Conservation (phyloP, 2,329 filamentous ascomycete species). For the Curvularia sp. region DNA sequence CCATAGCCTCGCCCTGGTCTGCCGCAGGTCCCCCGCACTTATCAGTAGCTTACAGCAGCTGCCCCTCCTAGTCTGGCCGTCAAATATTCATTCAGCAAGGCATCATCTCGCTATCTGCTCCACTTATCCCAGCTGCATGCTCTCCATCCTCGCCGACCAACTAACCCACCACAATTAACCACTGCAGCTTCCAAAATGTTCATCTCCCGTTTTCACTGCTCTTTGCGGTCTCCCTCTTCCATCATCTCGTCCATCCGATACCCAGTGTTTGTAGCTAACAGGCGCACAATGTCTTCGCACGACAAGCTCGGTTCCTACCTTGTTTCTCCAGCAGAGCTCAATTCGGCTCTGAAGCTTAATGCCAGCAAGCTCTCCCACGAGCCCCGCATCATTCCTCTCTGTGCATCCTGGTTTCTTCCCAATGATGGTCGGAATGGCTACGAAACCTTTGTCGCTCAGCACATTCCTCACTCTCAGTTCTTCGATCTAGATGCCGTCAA, state of each 20-base stretch:
- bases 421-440: slow-evolving; percentile 86
- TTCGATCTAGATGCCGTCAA: slow-evolving; percentile 95
- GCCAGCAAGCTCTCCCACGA: slow-evolving; percentile 80
- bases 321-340: slow-evolving; percentile 82
- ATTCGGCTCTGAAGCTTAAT: slow-evolving; percentile 82
- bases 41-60: slow-evolving; percentile 10
- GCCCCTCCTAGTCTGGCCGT: slow-evolving; percentile 9
- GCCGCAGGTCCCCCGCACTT: slow-evolving; percentile 14
- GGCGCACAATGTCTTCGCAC: slow-evolving; percentile 40
- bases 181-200: slow-evolving; percentile 41
- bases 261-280: slow-evolving; percentile 18
- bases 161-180: slow-evolving; percentile 11
- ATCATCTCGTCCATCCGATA: slow-evolving; percentile 20
- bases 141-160: slow-evolving; percentile 15
- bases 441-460: slow-evolving; percentile 79
- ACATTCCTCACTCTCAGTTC: slow-evolving; percentile 90
- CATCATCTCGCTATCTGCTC: slow-evolving; percentile 29
- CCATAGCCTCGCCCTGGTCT: slow-evolving; percentile 17
- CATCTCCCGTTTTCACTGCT: slow-evolving; percentile 37
- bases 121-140: slow-evolving; percentile 12
- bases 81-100: slow-evolving; percentile 28
- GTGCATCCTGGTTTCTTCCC: slow-evolving; percentile 94
- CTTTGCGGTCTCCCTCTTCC: slow-evolving; percentile 33
- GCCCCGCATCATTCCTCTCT: slow-evolving; percentile 85
- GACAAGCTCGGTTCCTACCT: slow-evolving; percentile 77